phyloP scores from a whole-genome alignment of 108 stramenopile genomes.

The Bacterosira constricta region DNA sequence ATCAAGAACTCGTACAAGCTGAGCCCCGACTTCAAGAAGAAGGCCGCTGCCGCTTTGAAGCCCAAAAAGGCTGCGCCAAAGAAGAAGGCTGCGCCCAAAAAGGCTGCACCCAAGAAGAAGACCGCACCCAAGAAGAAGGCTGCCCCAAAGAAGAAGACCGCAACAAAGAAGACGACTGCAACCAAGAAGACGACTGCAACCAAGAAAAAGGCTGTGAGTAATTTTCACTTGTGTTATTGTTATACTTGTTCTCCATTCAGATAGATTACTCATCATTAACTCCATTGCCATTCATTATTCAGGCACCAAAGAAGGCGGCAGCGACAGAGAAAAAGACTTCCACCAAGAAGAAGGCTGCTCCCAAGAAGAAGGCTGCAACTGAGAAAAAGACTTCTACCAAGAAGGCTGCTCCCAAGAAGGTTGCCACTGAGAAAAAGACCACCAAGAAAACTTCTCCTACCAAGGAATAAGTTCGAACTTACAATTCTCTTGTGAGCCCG shows the following conservation, averaged over 20 bases:
- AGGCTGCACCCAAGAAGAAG: conserved; percentile 52
- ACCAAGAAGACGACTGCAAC: conserved; percentile 37
- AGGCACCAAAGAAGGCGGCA: conserved; percentile 36
- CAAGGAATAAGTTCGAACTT: too few species aligned
- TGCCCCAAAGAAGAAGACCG: neutral
- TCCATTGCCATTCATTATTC: neutral
- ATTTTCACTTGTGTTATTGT: too few species aligned
- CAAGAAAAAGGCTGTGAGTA: too few species aligned
- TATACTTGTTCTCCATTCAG: neutral
- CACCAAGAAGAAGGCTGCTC: conserved; percentile 19
- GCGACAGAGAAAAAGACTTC: conserved; percentile 34
- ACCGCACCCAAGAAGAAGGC: conserved; percentile 26
- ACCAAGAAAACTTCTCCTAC: too few species aligned
- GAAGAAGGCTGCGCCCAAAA: conserved; percentile 25
- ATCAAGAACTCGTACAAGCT: conserved; percentile 57
- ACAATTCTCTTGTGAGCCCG: too few species aligned
- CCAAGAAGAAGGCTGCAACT: conserved; percentile 24
- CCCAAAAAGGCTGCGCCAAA: conserved; percentile 10
- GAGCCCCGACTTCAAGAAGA: conserved; percentile 58
- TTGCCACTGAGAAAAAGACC: too few species aligned
- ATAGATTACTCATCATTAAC: neutral
- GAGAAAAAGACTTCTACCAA: conserved; percentile 7
- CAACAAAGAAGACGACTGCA: conserved; percentile 17
- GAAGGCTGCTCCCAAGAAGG: conserved; percentile 15
- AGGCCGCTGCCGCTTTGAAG: conserved; percentile 17